Evolutionary conservation across 805 yeast genomes (phyloP), one percentile per base, ranked within the genome.

Genomic region (Suhomyces xylopsoci): DNA sequence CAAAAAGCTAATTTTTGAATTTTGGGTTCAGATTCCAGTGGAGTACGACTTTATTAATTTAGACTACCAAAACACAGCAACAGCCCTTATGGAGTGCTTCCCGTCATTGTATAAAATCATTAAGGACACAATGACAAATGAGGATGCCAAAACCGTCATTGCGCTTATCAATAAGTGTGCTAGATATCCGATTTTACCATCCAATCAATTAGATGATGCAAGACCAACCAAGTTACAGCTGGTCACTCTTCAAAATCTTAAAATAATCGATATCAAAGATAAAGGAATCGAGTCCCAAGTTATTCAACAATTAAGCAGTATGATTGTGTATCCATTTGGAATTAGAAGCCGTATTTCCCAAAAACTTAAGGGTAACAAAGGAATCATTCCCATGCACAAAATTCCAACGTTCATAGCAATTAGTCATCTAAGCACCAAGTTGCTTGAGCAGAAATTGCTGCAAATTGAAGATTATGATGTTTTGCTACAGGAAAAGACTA

Each of bases 181-280:
- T 0, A 72, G 88, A 41, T 90, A 87, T 65, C 96, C 96, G 1
- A 77, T 87, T 10, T 71, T 90, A 36, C 87, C 90, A 7, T 81
- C 75, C 28, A 76, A 74, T 56, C 74, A 74, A 32, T 64, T 70
- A 3, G 97, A 90, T 63, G 70, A 74, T 41, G 61, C 24, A 19
- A 65, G 67, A 17, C 80, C 79, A 22, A 81, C 97, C 0, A 74
- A 77, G 8, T 69, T 93, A 43, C 98, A 92, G 62, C 55, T 61
- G 1, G 70, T 83, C 0, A 83, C 89, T 1, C 62, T 89, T 26
- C 71, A 71, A 0, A 80, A 80, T 40, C 62, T 92, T 22, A 62
- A 67, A 2, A 51, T 66, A 15, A 58, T 73, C 17, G 62, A 62
- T 28, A 55, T 66, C 0, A 62, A 70, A 2, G 67, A 76, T 17